Conservation (phyloP, 139 green algal genomes). For the Dunaliella primolecta region DNA sequence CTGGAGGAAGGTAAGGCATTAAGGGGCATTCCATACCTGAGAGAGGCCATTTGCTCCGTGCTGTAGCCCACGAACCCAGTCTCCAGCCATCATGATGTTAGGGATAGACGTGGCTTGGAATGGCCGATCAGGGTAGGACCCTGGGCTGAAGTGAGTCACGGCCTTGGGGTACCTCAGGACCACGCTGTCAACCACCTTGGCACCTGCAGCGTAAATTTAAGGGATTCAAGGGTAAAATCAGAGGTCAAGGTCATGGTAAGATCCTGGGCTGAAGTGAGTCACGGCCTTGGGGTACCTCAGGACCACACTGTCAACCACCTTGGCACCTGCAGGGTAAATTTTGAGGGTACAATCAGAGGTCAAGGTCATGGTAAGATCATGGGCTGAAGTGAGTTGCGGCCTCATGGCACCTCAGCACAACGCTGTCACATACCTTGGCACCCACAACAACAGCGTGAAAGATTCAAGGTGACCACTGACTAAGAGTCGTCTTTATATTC, state of each 20-base stretch:
- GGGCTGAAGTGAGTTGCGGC: too few relatives aligned
- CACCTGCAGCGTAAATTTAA: neutral
- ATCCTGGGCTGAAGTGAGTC: constrained; percentile 72
- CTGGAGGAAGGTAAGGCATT: too few relatives aligned
- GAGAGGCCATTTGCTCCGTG: constrained; percentile 80
- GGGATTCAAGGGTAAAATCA: too few relatives aligned
- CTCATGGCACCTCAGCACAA: too few relatives aligned
- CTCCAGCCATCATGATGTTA: constrained; percentile 72
- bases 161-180: constrained; percentile 75
- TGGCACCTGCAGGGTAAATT: constrained; percentile 10
- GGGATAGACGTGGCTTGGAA: constrained; percentile 64
- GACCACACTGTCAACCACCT: constrained; percentile 70
- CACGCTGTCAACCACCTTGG: constrained; percentile 63
- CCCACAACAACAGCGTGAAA: too few relatives aligned
- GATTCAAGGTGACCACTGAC: too few relatives aligned
- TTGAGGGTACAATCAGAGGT: neutral
- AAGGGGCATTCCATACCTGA: too few relatives aligned
- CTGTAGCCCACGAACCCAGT: constrained; percentile 81
- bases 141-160: constrained; percentile 80
- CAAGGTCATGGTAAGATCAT: neutral
- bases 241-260: neutral
- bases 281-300: constrained; percentile 77
- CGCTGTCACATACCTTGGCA: too few relatives aligned
- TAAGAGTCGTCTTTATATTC: too few relatives aligned
- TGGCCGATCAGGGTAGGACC: constrained; percentile 41